These are phyloP conservation scores for Amanita pseudoporphyria DNA, from an alignment of 768 basidiomycete genomes.

Conservation along the genomic window DNA sequence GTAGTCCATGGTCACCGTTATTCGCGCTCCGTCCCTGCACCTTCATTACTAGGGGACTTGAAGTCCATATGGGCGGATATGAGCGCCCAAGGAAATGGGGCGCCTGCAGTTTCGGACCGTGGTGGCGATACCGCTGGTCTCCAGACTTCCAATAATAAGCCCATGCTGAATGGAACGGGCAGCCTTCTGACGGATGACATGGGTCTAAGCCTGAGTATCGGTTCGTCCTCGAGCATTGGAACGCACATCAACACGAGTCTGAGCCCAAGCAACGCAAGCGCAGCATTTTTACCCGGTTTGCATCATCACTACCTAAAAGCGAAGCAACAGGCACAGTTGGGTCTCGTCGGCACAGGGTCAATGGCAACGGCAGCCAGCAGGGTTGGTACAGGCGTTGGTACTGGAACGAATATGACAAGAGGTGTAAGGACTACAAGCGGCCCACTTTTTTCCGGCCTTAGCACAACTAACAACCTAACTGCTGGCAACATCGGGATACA, in stretches of 20 bases:
- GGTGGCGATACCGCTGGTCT: conserved; percentile 38
- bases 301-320: conserved; percentile 55
- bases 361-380: background rate
- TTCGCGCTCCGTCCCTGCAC: conserved; percentile 75
- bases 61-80: conserved; percentile 75
- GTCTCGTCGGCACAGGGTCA: conserved; percentile 10
- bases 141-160: conserved; percentile 34
- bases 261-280: conserved; percentile 70
- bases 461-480: background rate
- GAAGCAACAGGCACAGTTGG: conserved; percentile 22
- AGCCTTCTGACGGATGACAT: conserved; percentile 20
- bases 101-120: conserved; percentile 24
- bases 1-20: conserved; percentile 44
- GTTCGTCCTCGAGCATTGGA: conserved; percentile 11
- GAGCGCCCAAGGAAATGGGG: conserved; percentile 1
- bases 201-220: conserved; percentile 27
- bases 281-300: conserved; percentile 69
- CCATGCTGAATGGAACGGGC: conserved; percentile 12
- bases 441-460: conserved; percentile 1
- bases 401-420: background rate
- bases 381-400: background rate
- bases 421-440: background rate
- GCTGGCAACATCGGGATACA: conserved; percentile 22
- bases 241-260: conserved; percentile 26
- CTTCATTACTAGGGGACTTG: conserved; percentile 65